Base-by-base conservation (phyloP, 2,329 filamentous ascomycete species). In the Pseudocercospora vitis region DNA sequence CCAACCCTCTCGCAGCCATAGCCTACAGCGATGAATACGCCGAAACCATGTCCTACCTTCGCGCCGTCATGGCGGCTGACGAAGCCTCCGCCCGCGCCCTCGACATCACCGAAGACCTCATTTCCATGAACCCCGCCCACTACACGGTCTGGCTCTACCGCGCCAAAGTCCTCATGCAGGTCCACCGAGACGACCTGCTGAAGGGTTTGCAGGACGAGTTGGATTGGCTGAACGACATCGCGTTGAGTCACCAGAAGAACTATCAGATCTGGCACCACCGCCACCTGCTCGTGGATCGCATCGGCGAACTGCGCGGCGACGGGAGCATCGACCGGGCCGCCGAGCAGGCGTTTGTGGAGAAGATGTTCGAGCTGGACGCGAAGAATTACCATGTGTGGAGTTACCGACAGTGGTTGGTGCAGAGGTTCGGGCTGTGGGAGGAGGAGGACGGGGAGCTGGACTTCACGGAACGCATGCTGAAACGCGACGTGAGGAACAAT, bases 351-450 rank as follows among this genome's bases (percentile, higher is more conserved):
- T 97, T 97, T 70, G 81, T 96, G 55, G 81, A 79, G 55, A 73
- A 79, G 42, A 97, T 99, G 82, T 85, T 99, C 50, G 81, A 80
- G 33, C 81, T 88, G 63, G 94, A 99, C 70, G 83, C 87, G 46
- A 99, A 99, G 76, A 99, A 99, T 76, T 97, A 99, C 71, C 94
- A 99, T 70, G 94, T 97, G 44, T 99, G 94, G 94, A 90, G 86
- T 51, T 99, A 97, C 75, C 81, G 94, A 54, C 90, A 96, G 70
- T 78, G 86, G 84, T 69, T 87, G 75, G 78, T 96, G 72, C 80
- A 82, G 61, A 75, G 81, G 46, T 84, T 87, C 71, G 71, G 71
- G 47, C 73, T 84, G 40, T 84, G 79, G 70, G 63, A 63, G 28
- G 37, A 55, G n/a, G 3, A 32, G 1, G 16, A 44, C n/a, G 65